Base-by-base conservation (phyloP, 202 grass and related monocot species). In the Zizania palustris region DNA sequence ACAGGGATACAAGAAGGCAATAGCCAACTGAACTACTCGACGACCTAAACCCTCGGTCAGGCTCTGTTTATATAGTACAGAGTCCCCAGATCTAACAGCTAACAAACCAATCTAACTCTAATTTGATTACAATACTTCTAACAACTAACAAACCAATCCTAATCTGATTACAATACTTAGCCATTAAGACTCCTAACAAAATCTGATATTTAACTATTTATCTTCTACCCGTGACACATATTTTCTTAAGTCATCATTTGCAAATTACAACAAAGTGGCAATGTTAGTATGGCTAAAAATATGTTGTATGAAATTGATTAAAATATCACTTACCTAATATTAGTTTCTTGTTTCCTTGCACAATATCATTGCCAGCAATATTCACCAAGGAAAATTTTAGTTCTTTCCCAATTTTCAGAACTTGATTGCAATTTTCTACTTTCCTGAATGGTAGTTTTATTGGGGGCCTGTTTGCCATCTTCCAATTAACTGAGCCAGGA, bases 391-490 rank as follows among this genome's bases (percentile, higher is more conserved):
- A 98, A 92, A 98, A 98, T 41, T 94, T 94, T 68, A 98, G 75
- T 84, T 92, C 88, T 77, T 94, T 98, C 44, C 91, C 95, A 11
- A 98, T 94, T 74, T 94, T 98, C 70, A 98, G 37, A 80, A 98
- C 91, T 88, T 98, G 95, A 77, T 98, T 98, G 72, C 95, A 98
- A 60, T 98, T 98, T 83, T 98, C 95, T 34, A 98, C 87, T 84
- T 94, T 98, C 83, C 80, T 94, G 75, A 98, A 94, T 78, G 89
- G 95, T 73, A 94, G 54, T 82, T 94, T 94, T 74, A 98, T 94
- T 80, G 91, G 95, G 12, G 95, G 95, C 9, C 84, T 83, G 76
- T 90, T 98, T 80, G 95, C 85, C 53, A 82, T 73, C 84, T 92
- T 98, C 95, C 95, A 98, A 76, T 89, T 88, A 73, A 98, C 95